Conservation (phyloP, 306 rosid species). For the Pterocarpus macrocarpus region DNA sequence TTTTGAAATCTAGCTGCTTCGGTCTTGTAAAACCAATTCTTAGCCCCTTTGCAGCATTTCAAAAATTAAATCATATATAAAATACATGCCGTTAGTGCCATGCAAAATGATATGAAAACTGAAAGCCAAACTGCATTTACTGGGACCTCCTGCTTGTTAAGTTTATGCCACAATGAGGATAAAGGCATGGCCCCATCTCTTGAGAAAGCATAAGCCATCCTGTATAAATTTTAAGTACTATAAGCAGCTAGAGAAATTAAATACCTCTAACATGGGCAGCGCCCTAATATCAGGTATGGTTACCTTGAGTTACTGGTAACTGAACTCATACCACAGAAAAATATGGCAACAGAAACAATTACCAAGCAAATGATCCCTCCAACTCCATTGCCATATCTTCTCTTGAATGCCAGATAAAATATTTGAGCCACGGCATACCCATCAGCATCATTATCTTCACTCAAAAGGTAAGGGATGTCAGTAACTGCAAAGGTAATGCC, state of each 20-base stretch:
- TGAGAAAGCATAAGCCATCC: slow-evolving; percentile 98
- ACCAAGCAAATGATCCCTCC: slow-evolving; percentile 94
- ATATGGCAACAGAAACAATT: slow-evolving; percentile 84
- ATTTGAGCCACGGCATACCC: slow-evolving; percentile 98
- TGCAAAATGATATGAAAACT: slow-evolving; percentile 76
- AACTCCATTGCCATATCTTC: slow-evolving; percentile 84
- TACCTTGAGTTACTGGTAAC: slow-evolving; percentile 98
- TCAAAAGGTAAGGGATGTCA: slow-evolving; percentile 78
- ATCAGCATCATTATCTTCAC: slow-evolving; percentile 80
- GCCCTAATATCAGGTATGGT: background rate
- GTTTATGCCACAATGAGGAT: slow-evolving; percentile 86
- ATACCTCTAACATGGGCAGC: slow-evolving; percentile 14
- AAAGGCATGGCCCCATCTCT: slow-evolving; percentile 99
- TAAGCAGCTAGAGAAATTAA: slow-evolving; percentile 10
- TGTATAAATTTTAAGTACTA: slow-evolving; percentile 25
- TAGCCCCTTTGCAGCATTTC: no score
- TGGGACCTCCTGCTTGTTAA: slow-evolving; percentile 85
- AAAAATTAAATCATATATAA: no score
- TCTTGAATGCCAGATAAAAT: slow-evolving; percentile 85
- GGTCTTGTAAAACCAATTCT: no score
- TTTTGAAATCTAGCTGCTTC: no score
- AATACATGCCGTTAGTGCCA: slow-evolving; percentile 83
- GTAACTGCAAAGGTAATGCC: slow-evolving; percentile 92
- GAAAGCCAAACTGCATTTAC: slow-evolving; percentile 93
- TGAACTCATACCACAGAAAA: slow-evolving; percentile 98